Base-by-base conservation (phyloP, 108 stramenopile species). In the Cyclotella sp. region DNA sequence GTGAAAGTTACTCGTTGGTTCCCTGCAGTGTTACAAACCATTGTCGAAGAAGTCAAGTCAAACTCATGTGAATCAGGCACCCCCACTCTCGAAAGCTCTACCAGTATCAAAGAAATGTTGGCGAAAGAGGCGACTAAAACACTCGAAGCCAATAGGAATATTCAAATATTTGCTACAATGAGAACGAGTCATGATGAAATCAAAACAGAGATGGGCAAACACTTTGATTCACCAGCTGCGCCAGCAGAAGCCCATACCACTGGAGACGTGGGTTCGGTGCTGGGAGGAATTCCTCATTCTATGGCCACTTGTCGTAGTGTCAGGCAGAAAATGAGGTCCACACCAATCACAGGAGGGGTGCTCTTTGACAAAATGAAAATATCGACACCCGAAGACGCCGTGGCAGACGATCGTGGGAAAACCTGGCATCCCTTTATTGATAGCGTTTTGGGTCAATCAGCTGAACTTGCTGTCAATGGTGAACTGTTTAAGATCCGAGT, bases 1-100 rank as follows among this genome's bases (percentile, higher is more conserved):
- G 89, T 92, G 10, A 89, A 88, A 47, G 91, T 92, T 30, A 87
- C 88, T 21, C 84, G 91, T 30, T 92, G 91, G 91, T 92, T 75
- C 63, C 91, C 91, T 45, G 91, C 89, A 46, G 91, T 92, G 8
- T 74, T 92, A 16, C 76, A 92, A 46, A 84, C 88, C 41, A 88
- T 89, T 63, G 75, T 77, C 19, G 88, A 91, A 75, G 80, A 89
- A 83, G 76, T 83, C 16, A 70, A 84, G 62, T 83, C 85, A 30
- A 79, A 82, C 41, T 55, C 79, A 52, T 67, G 49, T 9, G 61
- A 55, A 60, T 44, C 60, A 40, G 45, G 75, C 13, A 58, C 27
- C 27, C n/a, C 46, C 12, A 59, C 58, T 14, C 30, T 39, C 6
- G 58, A 30, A 9, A 68, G 34, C 16, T 5, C 16, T 24, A 22